Percentiles rank a stretch among this genome's conserved stretches.
These are phyloP conservation scores for Pugionium cornutum DNA, from an alignment of 345 rosid species.

Conservation along the genomic window DNA sequence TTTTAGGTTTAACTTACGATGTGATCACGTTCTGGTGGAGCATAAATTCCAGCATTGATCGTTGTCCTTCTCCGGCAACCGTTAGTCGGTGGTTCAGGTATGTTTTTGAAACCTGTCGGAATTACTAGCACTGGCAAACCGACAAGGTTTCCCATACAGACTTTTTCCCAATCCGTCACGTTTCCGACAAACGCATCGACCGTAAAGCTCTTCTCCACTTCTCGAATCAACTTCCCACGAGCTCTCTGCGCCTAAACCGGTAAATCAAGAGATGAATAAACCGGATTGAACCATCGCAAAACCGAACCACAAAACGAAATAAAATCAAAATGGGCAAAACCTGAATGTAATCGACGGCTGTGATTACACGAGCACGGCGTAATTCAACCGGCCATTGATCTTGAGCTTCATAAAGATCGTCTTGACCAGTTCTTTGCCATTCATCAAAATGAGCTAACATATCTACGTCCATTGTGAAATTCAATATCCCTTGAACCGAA, in stretches of 20 bases:
- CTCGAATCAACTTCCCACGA: conserved; percentile 65
- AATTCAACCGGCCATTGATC: conserved; percentile 90
- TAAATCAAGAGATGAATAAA: background rate
- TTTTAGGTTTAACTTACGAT: conserved; percentile 47
- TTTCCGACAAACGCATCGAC: conserved; percentile 85
- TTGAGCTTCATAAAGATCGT: conserved; percentile 78
- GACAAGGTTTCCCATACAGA: conserved; percentile 84
- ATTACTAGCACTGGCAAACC: conserved; percentile 77
- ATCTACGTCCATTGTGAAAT: conserved; percentile 83
- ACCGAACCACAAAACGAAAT: background rate
- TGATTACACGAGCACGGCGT: conserved; percentile 60
- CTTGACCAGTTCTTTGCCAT: conserved; percentile 73
- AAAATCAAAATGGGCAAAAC: conserved; percentile 35
- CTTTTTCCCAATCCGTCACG: conserved; percentile 89
- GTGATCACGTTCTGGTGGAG: conserved; percentile 79
- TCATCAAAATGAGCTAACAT: conserved; percentile 87
- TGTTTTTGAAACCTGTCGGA: conserved; percentile 60
- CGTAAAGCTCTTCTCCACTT: conserved; percentile 68
- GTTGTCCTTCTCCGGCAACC: conserved; percentile 61
- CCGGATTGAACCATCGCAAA: conserved; percentile 8
- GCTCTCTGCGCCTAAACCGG: conserved; percentile 74
- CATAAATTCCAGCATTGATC: conserved; percentile 69
- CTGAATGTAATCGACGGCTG: conserved; percentile 82
- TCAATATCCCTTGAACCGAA: conserved; percentile 77
- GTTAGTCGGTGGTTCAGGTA: conserved; percentile 55